Conservation (phyloP, 768 basidiomycete species). For the Suillus hirtellus region DNA sequence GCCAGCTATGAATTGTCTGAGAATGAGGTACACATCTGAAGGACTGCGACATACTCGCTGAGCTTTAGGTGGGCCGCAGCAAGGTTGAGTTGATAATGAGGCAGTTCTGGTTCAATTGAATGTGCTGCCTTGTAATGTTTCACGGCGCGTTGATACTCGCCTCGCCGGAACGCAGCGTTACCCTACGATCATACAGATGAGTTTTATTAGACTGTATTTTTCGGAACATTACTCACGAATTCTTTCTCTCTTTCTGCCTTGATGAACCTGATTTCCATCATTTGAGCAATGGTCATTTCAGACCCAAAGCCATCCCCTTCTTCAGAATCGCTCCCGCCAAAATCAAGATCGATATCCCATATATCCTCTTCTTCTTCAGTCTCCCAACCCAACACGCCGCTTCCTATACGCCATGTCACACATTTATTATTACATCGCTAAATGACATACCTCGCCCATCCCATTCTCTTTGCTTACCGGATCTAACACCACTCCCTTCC, state of each 20-base stretch:
- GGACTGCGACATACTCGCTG: conserved; percentile 50
- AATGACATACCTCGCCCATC: conserved; percentile 57
- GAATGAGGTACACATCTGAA: conserved; percentile 14
- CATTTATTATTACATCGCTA: background rate
- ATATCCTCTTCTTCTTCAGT: conserved; percentile 76
- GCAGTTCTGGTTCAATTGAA: conserved; percentile 67
- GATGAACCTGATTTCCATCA: conserved; percentile 74
- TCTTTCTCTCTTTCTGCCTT: conserved; percentile 74
- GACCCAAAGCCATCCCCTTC: conserved; percentile 43
- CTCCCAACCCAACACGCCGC: conserved; percentile 72
- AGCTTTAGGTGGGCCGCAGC: conserved; percentile 75
- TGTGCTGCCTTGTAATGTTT: conserved; percentile 60
- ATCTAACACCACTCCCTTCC: conserved; percentile 54
- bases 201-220: background rate
- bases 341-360: conserved; percentile 73
- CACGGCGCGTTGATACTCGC: conserved; percentile 56
- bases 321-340: conserved; percentile 54
- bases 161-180: conserved; percentile 66
- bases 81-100: conserved; percentile 75
- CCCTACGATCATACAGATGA: conserved; percentile 45
- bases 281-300: conserved; percentile 68
- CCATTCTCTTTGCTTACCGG: conserved; percentile 76
- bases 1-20: conserved; percentile 50
- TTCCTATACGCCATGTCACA: conserved; percentile 31
- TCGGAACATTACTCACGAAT: conserved; percentile 41